These are phyloP conservation scores for Amanita rubescens DNA, from an alignment of 768 basidiomycete species.

Conservation along the genomic window DNA sequence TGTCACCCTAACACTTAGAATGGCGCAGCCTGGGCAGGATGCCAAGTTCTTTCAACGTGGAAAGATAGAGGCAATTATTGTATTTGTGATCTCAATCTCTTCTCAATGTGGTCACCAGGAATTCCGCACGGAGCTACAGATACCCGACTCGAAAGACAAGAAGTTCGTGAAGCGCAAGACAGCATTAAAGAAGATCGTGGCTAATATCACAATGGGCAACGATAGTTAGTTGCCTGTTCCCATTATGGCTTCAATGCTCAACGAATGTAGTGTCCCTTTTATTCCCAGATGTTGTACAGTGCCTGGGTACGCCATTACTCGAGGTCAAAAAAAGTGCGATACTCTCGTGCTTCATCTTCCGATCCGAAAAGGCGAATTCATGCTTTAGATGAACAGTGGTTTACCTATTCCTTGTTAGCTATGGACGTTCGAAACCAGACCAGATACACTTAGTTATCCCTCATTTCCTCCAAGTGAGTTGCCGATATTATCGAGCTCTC, in stretches of 20 bases:
- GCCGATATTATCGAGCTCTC: constrained; percentile 3
- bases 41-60: constrained; percentile 89
- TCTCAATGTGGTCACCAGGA: constrained; percentile 39
- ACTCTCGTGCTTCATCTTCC: background rate
- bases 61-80: constrained; percentile 72
- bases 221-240: constrained; percentile 68
- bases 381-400: constrained; percentile 60
- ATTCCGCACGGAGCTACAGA: constrained; percentile 86
- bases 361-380: constrained; percentile 7
- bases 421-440: constrained; percentile 89
- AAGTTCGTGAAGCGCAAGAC: constrained; percentile 91
- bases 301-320: constrained; percentile 87
- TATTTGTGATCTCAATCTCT: background rate
- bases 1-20: constrained; percentile 9
- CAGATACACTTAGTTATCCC: constrained; percentile 89
- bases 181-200: constrained; percentile 94
- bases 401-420: constrained; percentile 95
- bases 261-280: constrained; percentile 74
- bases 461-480: constrained; percentile 75
- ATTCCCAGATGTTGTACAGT: constrained; percentile 93
- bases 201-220: constrained; percentile 99
- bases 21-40: constrained; percentile 69
- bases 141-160: constrained; percentile 94
- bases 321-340: constrained; percentile 97
- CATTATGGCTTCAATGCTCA: constrained; percentile 8